Evolutionary conservation across 148 eudicot species (phyloP).

Genomic region (Rhododendron kiyosumense): DNA sequence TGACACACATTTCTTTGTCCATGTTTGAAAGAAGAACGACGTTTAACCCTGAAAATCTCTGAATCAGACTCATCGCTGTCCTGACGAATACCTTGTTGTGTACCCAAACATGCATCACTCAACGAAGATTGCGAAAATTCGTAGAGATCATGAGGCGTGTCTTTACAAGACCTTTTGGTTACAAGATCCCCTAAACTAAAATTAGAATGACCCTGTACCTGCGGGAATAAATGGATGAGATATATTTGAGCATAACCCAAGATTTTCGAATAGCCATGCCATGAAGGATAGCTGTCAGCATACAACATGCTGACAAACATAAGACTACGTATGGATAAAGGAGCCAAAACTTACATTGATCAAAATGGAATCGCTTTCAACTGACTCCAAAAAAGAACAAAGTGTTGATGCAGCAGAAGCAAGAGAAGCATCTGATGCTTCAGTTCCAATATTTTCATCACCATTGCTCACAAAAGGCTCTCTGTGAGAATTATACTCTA

Average conservation of each 20-base stretch:
- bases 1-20: constrained; percentile 33
- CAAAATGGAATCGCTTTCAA: constrained; percentile 12
- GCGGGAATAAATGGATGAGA: not conserved
- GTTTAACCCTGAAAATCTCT: constrained; percentile 80
- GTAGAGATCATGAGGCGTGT: constrained; percentile 19
- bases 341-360: constrained; percentile 36
- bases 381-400: constrained; percentile 18
- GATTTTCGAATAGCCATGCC: not conserved
- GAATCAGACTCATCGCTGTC: constrained; percentile 83
- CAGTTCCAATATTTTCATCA: constrained; percentile 13
- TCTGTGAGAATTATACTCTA: constrained; percentile 12
- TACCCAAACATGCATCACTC: constrained; percentile 26
- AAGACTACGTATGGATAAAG: not conserved
- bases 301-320: not conserved
- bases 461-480: constrained; percentile 4
- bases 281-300: not conserved
- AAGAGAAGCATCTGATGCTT: constrained; percentile 42
- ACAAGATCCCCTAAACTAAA: constrained; percentile 8
- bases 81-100: constrained; percentile 25
- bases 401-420: constrained; percentile 54
- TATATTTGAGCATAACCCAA: not conserved
- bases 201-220: constrained; percentile 32
- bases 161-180: constrained; percentile 19
- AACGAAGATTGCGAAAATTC: constrained; percentile 25
- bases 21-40: constrained; percentile 56